A percentile compares a stretch with the other conserved stretches of the same genome.
These are phyloP conservation scores for Uronychia binucleata DNA, from an alignment of 73 alveolate species.

Conservation along the genomic window DNA sequence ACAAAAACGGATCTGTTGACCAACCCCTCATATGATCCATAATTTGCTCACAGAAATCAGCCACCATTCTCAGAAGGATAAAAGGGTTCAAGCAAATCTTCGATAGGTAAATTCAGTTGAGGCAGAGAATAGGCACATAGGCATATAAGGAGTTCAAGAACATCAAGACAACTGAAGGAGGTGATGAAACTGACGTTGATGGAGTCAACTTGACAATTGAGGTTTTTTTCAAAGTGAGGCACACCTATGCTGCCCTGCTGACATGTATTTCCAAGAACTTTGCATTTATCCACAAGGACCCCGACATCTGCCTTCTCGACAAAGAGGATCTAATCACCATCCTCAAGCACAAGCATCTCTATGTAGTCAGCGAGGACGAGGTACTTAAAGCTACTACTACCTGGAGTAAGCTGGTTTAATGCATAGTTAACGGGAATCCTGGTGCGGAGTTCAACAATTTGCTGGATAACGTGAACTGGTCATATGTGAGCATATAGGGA, in stretches of 20 bases:
- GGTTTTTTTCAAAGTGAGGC: constrained; percentile 9
- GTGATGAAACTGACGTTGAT: not conserved
- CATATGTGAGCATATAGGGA: not conserved
- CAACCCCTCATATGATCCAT: not conserved
- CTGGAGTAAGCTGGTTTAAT: no score
- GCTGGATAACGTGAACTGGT: not conserved
- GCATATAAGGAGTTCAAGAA: not conserved
- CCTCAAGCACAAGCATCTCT: constrained; percentile 6
- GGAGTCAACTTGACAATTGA: not conserved
- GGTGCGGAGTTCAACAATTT: not conserved
- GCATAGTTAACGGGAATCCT: not conserved
- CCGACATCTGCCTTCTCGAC: not conserved
- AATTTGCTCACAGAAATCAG: constrained; percentile 4
- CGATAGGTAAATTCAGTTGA: not conserved
- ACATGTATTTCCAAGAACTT: constrained; percentile 6
- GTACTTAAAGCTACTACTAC: constrained; percentile 6
- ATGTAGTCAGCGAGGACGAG: constrained; percentile 16
- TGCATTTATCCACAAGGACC: constrained; percentile 11
- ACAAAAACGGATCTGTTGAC: constrained; percentile 9
- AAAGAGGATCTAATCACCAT: constrained; percentile 13
- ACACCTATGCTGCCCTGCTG: not conserved
- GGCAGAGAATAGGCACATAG: not conserved
- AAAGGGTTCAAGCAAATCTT: not conserved
- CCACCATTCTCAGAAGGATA: not conserved
- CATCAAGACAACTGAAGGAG: not conserved